Base-by-base conservation (phyloP, 352 stramenopile species). In the Thalassiosira hispida region DNA sequence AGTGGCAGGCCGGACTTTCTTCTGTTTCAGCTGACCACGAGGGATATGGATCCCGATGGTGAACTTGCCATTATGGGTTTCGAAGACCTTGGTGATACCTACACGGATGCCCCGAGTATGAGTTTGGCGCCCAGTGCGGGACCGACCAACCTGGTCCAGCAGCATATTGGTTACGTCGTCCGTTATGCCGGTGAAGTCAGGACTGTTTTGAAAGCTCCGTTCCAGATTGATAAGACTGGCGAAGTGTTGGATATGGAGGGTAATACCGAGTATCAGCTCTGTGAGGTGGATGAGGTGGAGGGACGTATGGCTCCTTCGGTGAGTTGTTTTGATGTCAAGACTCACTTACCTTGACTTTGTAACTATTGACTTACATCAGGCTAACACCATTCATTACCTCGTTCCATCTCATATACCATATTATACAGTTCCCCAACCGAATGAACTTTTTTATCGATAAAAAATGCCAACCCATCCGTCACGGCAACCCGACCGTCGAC, bases 191-290 rank as follows among this genome's bases (percentile, higher is more conserved):
- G 79, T 56, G 60, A 79, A 16, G 46, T 86, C 8, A 59, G 79
- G 18, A 86, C 79, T 25, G 62, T 86, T 0, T 47, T 86, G 12
- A 63, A 59, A 9, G 47, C 52, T 27, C 79, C 79, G 20, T 86
- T 86, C 42, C 72, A 80, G 22, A 47, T 86, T 20, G 79, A 81
- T 40, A 64, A 44, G 0, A 81, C 73, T 12, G 79, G 79, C 4
- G 67, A 79, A 47, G 11, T 79, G 14, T 81, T 86, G 29, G 25
- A 51, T 2, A 86, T 86, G 79, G 65, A 79, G 51, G 72, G 79
- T 0, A 70, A 25, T 8, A 22, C 27, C n/a, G 18, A 76, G 29
- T 79, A 72, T 52, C 29, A 79, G 42, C 57, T 86, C 0, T 81
- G 73, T 55, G 67, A 82, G 20, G 44, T 82, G 2, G 79, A 86